Percentiles rank a stretch among this genome's conserved stretches.
Conservation (phyloP, 2,329 filamentous ascomycete genomes). For the Penicillium sp. region DNA sequence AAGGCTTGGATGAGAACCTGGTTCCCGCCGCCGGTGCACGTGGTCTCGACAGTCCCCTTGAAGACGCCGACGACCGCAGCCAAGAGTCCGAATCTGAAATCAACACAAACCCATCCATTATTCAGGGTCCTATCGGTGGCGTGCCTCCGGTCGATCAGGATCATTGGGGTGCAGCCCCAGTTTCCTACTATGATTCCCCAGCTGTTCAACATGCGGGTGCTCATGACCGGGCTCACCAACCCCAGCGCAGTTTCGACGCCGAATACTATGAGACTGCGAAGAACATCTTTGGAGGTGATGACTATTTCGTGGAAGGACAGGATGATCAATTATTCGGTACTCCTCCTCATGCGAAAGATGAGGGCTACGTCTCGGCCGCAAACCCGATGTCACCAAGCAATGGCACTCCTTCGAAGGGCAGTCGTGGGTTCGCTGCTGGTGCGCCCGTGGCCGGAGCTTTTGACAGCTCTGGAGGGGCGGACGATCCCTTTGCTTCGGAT, state of each 20-base stretch:
- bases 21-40: slow-evolving; percentile 67
- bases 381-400: slow-evolving; percentile 50
- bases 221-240: slow-evolving; percentile 50
- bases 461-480: slow-evolving; percentile 44
- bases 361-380: slow-evolving; percentile 82
- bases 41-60: slow-evolving; percentile 63
- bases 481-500: slow-evolving; percentile 62
- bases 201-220: slow-evolving; percentile 52
- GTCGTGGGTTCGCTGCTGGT: slow-evolving; percentile 49
- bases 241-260: slow-evolving; percentile 51
- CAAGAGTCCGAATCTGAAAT: slow-evolving; percentile 55
- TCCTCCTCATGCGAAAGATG: slow-evolving; percentile 64
- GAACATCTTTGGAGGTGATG: slow-evolving; percentile 33
- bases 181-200: slow-evolving; percentile 22
- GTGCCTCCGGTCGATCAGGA: slow-evolving; percentile 44
- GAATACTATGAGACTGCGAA: slow-evolving; percentile 56
- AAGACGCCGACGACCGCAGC: slow-evolving; percentile 63
- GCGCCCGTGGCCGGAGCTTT: slow-evolving; percentile 47
- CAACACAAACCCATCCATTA: slow-evolving; percentile 77
- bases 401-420: slow-evolving; percentile 42
- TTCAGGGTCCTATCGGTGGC: slow-evolving; percentile 66
- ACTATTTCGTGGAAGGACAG: slow-evolving; percentile 36
- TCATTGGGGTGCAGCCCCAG: slow-evolving; percentile 45
- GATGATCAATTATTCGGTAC: slow-evolving; percentile 41
- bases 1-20: slow-evolving; percentile 39